A percentile compares a stretch with the other conserved stretches of the same genome.
These are phyloP conservation scores for Fusarium zealandicum DNA, from an alignment of 2,329 filamentous ascomycete species.

Conservation along the genomic window DNA sequence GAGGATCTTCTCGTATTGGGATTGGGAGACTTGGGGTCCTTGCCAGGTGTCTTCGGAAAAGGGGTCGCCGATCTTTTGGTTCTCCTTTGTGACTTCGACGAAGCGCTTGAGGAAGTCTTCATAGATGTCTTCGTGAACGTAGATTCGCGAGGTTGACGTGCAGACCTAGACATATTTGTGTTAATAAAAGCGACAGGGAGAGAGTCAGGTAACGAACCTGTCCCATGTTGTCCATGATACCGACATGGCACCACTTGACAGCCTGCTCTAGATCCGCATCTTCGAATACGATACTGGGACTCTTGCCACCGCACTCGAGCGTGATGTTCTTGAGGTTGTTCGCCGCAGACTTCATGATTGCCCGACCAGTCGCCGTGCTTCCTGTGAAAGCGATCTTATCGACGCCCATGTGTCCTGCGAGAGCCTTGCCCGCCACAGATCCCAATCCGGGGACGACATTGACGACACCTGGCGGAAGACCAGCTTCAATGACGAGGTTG, in stretches of 20 bases:
- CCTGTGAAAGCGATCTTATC: slow-evolving; percentile 78
- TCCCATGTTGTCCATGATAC: slow-evolving; percentile 63
- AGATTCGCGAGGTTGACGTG: slow-evolving; percentile 64
- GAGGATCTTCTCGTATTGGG: slow-evolving; percentile 68
- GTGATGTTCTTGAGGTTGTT: slow-evolving; percentile 66
- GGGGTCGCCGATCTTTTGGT: slow-evolving; percentile 67
- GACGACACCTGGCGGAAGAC: slow-evolving; percentile 77
- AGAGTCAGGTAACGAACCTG: slow-evolving; percentile 49
- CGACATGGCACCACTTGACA: slow-evolving; percentile 56
- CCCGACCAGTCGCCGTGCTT: slow-evolving; percentile 68
- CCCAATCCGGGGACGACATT: slow-evolving; percentile 74
- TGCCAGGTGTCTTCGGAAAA: slow-evolving; percentile 69
- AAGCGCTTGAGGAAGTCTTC: slow-evolving; percentile 68
- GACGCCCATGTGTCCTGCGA: slow-evolving; percentile 68
- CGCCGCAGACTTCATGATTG: slow-evolving; percentile 73
- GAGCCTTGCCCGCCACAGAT: slow-evolving; percentile 66
- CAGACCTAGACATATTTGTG: slow-evolving; percentile 54
- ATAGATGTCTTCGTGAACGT: slow-evolving; percentile 63
- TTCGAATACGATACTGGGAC: slow-evolving; percentile 62
- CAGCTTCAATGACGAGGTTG: slow-evolving; percentile 70
- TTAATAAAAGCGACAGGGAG: background rate
- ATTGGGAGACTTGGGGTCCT: slow-evolving; percentile 68
- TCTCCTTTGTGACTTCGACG: slow-evolving; percentile 52
- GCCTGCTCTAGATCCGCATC: slow-evolving; percentile 67
- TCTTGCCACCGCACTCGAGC: slow-evolving; percentile 66